Evolutionary conservation across 805 yeast species (phyloP).

Genomic region (Yarrowia osloensis): DNA sequence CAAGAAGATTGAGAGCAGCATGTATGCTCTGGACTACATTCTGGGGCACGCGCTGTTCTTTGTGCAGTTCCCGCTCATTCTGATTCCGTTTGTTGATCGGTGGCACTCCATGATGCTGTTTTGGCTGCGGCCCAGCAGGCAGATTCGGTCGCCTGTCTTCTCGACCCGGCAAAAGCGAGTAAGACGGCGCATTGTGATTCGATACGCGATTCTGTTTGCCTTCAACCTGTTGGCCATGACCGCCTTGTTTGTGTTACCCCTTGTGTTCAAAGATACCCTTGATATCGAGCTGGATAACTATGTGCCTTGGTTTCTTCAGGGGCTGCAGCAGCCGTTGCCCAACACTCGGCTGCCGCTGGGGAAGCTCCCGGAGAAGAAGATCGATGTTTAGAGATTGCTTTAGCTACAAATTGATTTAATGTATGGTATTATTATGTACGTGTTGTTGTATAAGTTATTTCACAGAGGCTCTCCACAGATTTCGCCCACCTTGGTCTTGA

Average conservation of each 20-base stretch:
- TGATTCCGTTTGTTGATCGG: conserved; percentile 79
- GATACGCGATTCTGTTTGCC: conserved; percentile 6
- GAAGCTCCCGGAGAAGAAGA: conserved; percentile 17
- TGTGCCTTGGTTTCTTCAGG: conserved; percentile 15
- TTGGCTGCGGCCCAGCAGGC: conserved; percentile 91
- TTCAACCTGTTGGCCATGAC: conserved; percentile 11
- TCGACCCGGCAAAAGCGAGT: conserved; percentile 73
- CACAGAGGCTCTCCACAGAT: not conserved
- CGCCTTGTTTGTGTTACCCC: conserved; percentile 12
- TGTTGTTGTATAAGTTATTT: not conserved
- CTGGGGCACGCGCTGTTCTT: conserved; percentile 80
- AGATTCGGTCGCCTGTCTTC: conserved; percentile 81
- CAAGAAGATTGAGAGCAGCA: conserved; percentile 80
- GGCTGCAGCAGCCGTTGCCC: conserved; percentile 20
- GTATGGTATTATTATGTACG: conserved; percentile 5
- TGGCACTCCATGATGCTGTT: conserved; percentile 92
- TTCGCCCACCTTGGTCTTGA: not conserved
- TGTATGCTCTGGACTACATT: conserved; percentile 87
- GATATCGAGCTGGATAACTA: conserved; percentile 20
- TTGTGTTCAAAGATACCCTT: conserved; percentile 7
- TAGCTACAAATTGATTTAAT: conserved; percentile 2
- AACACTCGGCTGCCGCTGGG: conserved; percentile 20
- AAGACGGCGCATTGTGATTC: conserved; percentile 37
- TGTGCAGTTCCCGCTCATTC: conserved; percentile 76
- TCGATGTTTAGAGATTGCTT: conserved; percentile 24